These are phyloP conservation scores for Ascoidea tarda DNA, from an alignment of 805 yeast genomes.

Conservation along the genomic window DNA sequence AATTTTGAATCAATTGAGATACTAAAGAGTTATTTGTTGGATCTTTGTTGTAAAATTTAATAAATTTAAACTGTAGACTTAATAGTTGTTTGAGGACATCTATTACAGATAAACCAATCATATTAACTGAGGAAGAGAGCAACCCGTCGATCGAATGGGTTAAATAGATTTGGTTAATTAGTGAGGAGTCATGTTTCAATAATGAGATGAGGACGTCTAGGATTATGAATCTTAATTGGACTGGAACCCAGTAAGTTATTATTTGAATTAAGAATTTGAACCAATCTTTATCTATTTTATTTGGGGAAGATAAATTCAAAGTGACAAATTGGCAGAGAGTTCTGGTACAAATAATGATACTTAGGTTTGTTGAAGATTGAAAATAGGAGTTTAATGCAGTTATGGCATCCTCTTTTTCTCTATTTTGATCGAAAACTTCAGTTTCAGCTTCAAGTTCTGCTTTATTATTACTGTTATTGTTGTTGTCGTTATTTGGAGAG, in stretches of 20 bases:
- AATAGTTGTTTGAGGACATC: constrained; percentile 57
- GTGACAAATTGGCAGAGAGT: constrained; percentile 34
- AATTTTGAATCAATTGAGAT: constrained; percentile 24
- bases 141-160: constrained; percentile 39
- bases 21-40: constrained; percentile 11
- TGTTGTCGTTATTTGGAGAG: not conserved
- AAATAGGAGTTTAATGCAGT: constrained; percentile 43
- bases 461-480: constrained; percentile 1
- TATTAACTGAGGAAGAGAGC: constrained; percentile 63
- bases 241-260: constrained; percentile 69
- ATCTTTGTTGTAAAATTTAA: constrained; percentile 8
- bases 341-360: constrained; percentile 41
- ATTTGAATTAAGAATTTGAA: constrained; percentile 41
- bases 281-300: constrained; percentile 30
- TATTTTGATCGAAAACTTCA: constrained; percentile 7
- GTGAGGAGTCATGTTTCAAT: constrained; percentile 11
- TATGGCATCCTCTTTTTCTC: constrained; percentile 13
- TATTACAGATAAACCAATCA: constrained; percentile 77
- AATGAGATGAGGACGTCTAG: constrained; percentile 31
- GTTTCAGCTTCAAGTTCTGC: constrained; percentile 8
- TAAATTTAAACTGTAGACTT: constrained; percentile 26
- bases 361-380: constrained; percentile 46
- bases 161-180: constrained; percentile 15
- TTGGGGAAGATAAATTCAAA: constrained; percentile 12
- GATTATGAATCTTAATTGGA: constrained; percentile 56